phyloP scores from a whole-genome alignment of 1,139 yeast species.

The Casaregolazyma suthepensis region DNA sequence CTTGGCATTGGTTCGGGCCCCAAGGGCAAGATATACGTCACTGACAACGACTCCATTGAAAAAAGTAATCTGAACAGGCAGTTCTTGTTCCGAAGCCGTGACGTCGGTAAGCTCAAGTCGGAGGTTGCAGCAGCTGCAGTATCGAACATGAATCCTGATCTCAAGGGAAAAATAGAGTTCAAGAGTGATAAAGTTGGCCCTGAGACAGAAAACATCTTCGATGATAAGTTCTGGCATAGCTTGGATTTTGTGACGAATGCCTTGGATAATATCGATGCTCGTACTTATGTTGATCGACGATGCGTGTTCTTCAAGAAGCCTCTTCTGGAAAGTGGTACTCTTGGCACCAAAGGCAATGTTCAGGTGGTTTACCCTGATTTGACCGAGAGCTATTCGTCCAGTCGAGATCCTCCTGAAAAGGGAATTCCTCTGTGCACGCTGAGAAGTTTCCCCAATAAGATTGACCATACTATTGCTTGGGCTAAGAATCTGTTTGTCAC shows the following conservation, averaged over 20 bases:
- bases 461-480: conserved; percentile 99
- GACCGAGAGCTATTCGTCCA: conserved; percentile 92
- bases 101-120: conserved; percentile 87
- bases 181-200: conserved; percentile 84
- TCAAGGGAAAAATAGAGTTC: conserved; percentile 69
- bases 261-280: conserved; percentile 92
- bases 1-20: conserved; percentile 94
- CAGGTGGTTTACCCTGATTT: conserved; percentile 91
- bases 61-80: conserved; percentile 94
- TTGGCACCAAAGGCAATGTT: conserved; percentile 97
- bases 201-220: conserved; percentile 82
- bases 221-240: conserved; percentile 78
- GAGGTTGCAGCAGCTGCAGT: conserved; percentile 89
- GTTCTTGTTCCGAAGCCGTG: conserved; percentile 87
- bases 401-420: conserved; percentile 98
- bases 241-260: conserved; percentile 93
- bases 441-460: conserved; percentile 94
- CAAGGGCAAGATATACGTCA: conserved; percentile 72
- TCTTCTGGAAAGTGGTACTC: conserved; percentile 89
- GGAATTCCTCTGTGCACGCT: conserved; percentile 95
- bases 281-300: conserved; percentile 95
- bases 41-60: conserved; percentile 94
- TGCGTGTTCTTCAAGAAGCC: conserved; percentile 92
- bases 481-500: conserved; percentile 93
- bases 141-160: conserved; percentile 74